Evolutionary conservation across 257 asterid species (phyloP), one percentile per base, ranked within the genome.

Genomic region (Ehretia macrophylla): DNA sequence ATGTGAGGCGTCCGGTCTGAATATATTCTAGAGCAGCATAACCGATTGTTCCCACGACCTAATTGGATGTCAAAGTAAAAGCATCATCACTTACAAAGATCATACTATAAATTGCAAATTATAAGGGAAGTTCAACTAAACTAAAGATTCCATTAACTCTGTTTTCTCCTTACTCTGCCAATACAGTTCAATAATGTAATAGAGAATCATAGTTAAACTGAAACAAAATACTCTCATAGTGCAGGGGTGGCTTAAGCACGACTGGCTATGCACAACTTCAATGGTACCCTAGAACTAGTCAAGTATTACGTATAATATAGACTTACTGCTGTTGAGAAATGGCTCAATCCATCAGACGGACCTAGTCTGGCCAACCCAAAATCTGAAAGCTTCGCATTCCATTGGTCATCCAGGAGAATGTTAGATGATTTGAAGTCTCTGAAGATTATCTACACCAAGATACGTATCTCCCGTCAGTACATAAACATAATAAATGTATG

Each of bases 1-100:
- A 74, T 40, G 97, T 88, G 4, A 92, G 94, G 27, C 90, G 91
- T 13, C 99, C 99, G 0, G 99, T 88, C 48, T 84, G 95, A 32
- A 92, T 79, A 68, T 92, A 92, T 65, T 92, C 99, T 5, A 94
- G 97, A 20, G 97, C 97, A 1, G 99, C 99, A 66, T 92, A 92
- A 39, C 99, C 99, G 4, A 88, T 77, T 1, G 99, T 92, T 40
- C 99, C 97, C 14, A 92, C 99, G 42, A 92, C 89, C 98, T 90
- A 68, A n/a, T 18, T 22, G 8, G 21, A 14, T 20, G 35, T 32
- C 27, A 37, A 19, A 48, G 20, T 8, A 10, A 68, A n/a, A 51
- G 10, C 39, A 17, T 59, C 21, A 32, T 32, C 8, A n/a, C n/a
- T 42, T 42, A 42, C 14, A 4, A 42, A 42, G 47, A 6, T 42